These are phyloP conservation scores for Sordariomycetes sp. DNA, from an alignment of 2,329 filamentous ascomycete genomes.

Conservation along the genomic window DNA sequence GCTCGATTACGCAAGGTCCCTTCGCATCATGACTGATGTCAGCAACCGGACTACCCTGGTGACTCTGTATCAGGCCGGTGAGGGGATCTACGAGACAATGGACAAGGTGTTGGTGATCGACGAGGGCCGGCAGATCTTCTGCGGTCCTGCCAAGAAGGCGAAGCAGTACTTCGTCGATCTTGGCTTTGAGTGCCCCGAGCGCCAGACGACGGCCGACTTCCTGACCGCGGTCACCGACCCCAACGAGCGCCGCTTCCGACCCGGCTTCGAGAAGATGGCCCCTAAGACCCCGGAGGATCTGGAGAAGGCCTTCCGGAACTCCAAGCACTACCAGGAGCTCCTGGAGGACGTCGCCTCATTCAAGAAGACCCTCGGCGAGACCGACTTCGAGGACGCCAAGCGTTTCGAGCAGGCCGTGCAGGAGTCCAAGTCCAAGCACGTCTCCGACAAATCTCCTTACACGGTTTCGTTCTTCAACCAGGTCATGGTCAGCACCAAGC, in stretches of 20 bases:
- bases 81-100: conserved; percentile 49
- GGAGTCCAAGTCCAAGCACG: conserved; percentile 48
- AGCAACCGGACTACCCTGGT: conserved; percentile 8
- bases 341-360: conserved; percentile 18
- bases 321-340: conserved; percentile 15
- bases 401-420: conserved; percentile 41
- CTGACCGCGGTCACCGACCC: conserved; percentile 42
- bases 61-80: conserved; percentile 51
- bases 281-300: conserved; percentile 26
- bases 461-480: conserved; percentile 72
- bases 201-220: conserved; percentile 66
- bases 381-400: conserved; percentile 41
- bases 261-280: conserved; percentile 20
- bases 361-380: conserved; percentile 9
- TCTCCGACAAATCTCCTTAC: conserved; percentile 61
- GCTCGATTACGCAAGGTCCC: conserved; percentile 2
- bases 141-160: conserved; percentile 49
- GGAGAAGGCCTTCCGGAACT: conserved; percentile 21
- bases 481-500: conserved; percentile 66
- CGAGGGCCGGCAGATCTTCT: conserved; percentile 58
- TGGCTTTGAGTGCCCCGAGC: conserved; percentile 60
- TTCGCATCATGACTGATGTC: conserved; percentile 6
- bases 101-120: conserved; percentile 60
- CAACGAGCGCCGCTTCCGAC: conserved; percentile 19
- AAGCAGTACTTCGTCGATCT: conserved; percentile 60